Evolutionary conservation across 164 flowering plant genomes (phyloP), one percentile per base, ranked within the genome.

Genomic region (Taxillus chinensis): DNA sequence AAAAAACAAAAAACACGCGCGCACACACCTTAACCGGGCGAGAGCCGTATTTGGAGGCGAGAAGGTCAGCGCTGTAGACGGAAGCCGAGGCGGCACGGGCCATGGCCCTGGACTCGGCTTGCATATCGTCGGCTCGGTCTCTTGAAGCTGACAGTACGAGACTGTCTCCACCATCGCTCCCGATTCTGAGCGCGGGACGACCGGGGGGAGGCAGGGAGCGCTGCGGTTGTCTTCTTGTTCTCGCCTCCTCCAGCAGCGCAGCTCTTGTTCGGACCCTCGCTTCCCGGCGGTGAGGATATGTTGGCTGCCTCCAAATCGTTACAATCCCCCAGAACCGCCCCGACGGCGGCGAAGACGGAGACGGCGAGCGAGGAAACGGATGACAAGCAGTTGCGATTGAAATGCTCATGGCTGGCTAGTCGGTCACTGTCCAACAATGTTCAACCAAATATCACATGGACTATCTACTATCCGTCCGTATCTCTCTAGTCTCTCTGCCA

Each of bases 31-130:
- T 81, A 65, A 84, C 0, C 5, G 98, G 97, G 48, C 83, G 85
- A 39, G 89, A 80, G 45, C 89, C 80, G 66, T 90, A 90, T 58
- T 76, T 80, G 62, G 41, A 27, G 39, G 82, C 52, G 14, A 93
- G 78, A 17, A 90, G 66, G 55, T 87, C 72, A n/a, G 97, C 84
- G 62, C 67, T 79, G 73, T 90, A 93, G 45, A 87, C 83, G 45
- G 96, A 68, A 67, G 95, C 92, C 68, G 79, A 69, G 7, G 72
- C 82, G n/a, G 97, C 87, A n/a, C 99, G 95, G 11, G 80, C 69
- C 96, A 90, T 72, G 54, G 99, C 99, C 68, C 74, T 76, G 4
- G 84, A 82, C 77, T 93, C 99, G 10, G 99, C 95, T 70, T 90
- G 89, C 60, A 88, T 71, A 57, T 93, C 96, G 5, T 82, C 80